Conservation (phyloP, 2,329 filamentous ascomycete genomes). For the Phialocephala subalpina region DNA sequence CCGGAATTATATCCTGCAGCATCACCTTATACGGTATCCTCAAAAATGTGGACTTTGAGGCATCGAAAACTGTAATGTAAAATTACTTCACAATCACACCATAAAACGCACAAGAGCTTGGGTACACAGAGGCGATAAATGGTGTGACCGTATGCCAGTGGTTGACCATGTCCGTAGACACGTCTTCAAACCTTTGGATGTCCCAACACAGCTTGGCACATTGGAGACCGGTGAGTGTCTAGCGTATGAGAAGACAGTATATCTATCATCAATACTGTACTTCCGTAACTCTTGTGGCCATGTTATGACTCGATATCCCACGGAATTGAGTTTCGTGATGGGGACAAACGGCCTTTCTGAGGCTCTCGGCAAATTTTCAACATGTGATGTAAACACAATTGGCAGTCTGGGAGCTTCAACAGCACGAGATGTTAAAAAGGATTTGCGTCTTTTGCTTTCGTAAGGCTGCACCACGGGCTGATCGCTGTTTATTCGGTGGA, state of each 20-base stretch:
- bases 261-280: background rate
- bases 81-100: background rate
- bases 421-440: background rate
- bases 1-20: background rate
- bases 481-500: background rate
- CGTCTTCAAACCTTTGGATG: background rate
- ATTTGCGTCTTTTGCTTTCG: background rate
- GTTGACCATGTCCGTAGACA: background rate
- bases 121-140: background rate
- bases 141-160: background rate
- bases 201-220: constrained; percentile 2
- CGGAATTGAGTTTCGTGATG: background rate
- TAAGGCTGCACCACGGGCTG: constrained; percentile 1
- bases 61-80: background rate
- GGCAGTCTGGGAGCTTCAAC: background rate
- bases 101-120: background rate
- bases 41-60: background rate
- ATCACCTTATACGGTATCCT: background rate
- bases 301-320: constrained; percentile 5
- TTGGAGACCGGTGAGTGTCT: background rate
- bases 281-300: background rate
- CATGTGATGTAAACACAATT: background rate
- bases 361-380: background rate
- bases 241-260: constrained; percentile 1
- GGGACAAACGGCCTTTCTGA: background rate